Conservation (phyloP, 768 basidiomycete species). For the Boletus patriciae region DNA sequence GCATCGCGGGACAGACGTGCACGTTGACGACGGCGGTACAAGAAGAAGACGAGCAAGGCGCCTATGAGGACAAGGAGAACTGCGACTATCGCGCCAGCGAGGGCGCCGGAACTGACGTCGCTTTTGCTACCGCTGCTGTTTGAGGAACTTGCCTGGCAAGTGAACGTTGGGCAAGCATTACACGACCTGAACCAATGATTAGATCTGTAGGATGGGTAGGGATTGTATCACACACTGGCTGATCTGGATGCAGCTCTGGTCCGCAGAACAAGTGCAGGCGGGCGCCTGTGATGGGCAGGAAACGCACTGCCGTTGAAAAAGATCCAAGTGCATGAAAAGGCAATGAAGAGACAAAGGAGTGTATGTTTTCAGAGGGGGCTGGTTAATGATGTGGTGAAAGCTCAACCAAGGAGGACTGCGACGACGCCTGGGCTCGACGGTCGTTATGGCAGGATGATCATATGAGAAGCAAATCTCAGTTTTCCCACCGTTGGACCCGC, state of each 20-base stretch:
- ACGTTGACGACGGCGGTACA: constrained; percentile 61
- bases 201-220: constrained; percentile 3
- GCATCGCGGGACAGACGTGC: constrained; percentile 36
- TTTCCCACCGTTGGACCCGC: not conserved
- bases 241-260: constrained; percentile 60
- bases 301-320: constrained; percentile 49
- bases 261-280: constrained; percentile 53
- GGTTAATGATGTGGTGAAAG: constrained; percentile 19
- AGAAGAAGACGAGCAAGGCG: constrained; percentile 52
- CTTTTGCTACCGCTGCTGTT: constrained; percentile 29
- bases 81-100: constrained; percentile 73
- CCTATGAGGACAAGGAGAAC: constrained; percentile 58
- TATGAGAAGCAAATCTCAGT: not conserved
- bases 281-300: constrained; percentile 48
- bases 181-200: constrained; percentile 49
- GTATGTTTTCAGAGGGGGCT: constrained; percentile 26
- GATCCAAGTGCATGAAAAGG: constrained; percentile 34
- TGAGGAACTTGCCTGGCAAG: constrained; percentile 44
- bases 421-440: not conserved
- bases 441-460: constrained; percentile 1
- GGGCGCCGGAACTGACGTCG: constrained; percentile 64
- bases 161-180: constrained; percentile 48
- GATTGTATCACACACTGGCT: constrained; percentile 46
- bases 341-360: constrained; percentile 34
- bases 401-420: constrained; percentile 15